Evolutionary conservation across 1,284 basidiomycete genomes (phyloP).

Genomic region (Puccinia triticina): DNA sequence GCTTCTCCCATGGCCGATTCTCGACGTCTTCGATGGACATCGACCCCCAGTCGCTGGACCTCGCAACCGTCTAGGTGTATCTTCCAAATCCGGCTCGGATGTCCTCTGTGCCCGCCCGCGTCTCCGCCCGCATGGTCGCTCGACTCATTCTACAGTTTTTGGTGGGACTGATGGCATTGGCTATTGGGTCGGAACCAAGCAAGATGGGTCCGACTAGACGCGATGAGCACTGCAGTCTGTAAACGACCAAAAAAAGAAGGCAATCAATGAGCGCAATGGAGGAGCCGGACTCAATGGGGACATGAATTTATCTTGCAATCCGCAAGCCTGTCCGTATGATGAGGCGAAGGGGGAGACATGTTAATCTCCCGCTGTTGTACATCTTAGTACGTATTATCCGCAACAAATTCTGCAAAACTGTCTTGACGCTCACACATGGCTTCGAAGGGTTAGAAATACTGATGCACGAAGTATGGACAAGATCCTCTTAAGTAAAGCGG

Average conservation of each 20-base stretch:
- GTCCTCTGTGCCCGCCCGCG: too few species aligned
- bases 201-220: not conserved
- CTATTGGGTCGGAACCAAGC: too few species aligned
- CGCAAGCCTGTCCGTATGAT: not conserved
- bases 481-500: not conserved
- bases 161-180: too few species aligned
- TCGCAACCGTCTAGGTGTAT: too few species aligned
- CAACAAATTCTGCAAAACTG: not conserved
- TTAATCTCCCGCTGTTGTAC: too few species aligned
- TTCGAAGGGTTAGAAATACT: not conserved
- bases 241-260: not conserved
- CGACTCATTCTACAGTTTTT: too few species aligned
- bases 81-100: too few species aligned
- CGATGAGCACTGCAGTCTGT: not conserved
- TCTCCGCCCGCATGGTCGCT: too few species aligned
- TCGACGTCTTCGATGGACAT: too few species aligned
- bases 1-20: too few species aligned
- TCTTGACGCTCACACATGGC: not conserved
- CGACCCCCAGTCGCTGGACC: too few species aligned
- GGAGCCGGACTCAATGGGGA: not conserved
- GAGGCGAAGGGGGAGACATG: not conserved
- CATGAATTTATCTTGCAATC: not conserved
- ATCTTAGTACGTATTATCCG: not conserved
- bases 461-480: not conserved
- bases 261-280: not conserved